Percentiles rank a stretch among this genome's conserved stretches.
These are phyloP conservation scores for Penicillium thymicola DNA, from an alignment of 2,329 filamentous ascomycete species.

Conservation along the genomic window DNA sequence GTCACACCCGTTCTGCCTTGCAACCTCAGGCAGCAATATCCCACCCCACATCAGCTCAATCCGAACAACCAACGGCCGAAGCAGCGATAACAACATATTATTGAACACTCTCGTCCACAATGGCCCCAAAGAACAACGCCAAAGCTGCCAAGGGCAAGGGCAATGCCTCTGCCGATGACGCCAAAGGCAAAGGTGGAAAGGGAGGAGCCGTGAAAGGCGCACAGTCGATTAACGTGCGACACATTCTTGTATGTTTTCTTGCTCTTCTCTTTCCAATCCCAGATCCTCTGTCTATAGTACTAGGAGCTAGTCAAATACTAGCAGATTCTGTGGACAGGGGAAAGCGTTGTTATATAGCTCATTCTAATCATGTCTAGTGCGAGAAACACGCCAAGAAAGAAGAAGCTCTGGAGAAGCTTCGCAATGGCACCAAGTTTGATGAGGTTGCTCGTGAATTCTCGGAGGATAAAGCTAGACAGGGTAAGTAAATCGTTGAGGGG, in stretches of 20 bases:
- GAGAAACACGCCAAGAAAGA: slow-evolving; percentile 65
- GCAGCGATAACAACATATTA: not conserved
- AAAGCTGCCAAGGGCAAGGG: slow-evolving; percentile 34
- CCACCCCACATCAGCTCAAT: slow-evolving; percentile 5
- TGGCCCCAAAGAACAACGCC: slow-evolving; percentile 45
- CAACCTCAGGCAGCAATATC: not conserved
- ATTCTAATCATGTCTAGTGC: slow-evolving; percentile 39
- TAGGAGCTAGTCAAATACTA: not conserved
- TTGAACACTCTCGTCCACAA: slow-evolving; percentile 14
- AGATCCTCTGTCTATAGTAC: not conserved
- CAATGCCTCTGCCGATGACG: slow-evolving; percentile 31
- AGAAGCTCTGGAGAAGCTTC: slow-evolving; percentile 60
- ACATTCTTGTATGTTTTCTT: slow-evolving; percentile 53
- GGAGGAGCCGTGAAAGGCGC: slow-evolving; percentile 51
- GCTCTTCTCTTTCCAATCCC: not conserved
- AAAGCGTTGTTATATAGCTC: not conserved
- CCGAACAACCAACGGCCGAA: not conserved
- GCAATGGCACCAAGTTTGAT: slow-evolving; percentile 60
- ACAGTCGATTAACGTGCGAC: slow-evolving; percentile 62
- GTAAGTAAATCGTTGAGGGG: slow-evolving; percentile 25
- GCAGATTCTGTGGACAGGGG: not conserved
- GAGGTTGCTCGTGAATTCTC: slow-evolving; percentile 63
- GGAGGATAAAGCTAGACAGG: slow-evolving; percentile 63
- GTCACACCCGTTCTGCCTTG: slow-evolving; percentile 5
- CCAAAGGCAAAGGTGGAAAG: slow-evolving; percentile 29